Percentiles rank a stretch among this genome's conserved stretches.
These are phyloP conservation scores for Yamadazyma oceani DNA, from an alignment of 1,139 yeast genomes.

Conservation along the genomic window DNA sequence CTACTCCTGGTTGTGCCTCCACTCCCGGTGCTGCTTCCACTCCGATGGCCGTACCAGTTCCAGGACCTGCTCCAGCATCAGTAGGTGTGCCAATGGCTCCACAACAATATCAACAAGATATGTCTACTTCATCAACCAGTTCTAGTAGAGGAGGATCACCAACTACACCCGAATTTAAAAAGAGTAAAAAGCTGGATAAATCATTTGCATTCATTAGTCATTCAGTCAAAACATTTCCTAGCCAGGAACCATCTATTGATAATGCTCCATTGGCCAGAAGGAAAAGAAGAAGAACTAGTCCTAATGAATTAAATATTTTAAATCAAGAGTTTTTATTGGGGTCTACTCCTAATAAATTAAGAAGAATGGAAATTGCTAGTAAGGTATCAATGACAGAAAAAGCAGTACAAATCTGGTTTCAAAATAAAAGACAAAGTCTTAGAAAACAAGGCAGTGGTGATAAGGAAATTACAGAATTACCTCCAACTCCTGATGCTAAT, in stretches of 20 bases:
- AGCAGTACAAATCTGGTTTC: slow-evolving; percentile 98
- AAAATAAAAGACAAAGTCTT: slow-evolving; percentile 84
- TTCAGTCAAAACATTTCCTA: slow-evolving; percentile 82
- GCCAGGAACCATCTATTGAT: slow-evolving; percentile 82
- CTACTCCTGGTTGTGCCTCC: slow-evolving; percentile 4
- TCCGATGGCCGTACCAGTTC: no score
- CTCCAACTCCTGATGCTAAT: slow-evolving; percentile 36
- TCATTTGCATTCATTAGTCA: slow-evolving; percentile 89
- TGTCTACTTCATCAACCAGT: slow-evolving; percentile 10
- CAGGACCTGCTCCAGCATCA: slow-evolving; percentile 2
- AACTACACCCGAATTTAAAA: slow-evolving; percentile 12
- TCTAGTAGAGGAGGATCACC: slow-evolving; percentile 4
- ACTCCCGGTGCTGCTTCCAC: slow-evolving; percentile 1
- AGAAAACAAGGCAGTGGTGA: slow-evolving; percentile 51
- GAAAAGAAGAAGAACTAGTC: slow-evolving; percentile 92
- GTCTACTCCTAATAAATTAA: slow-evolving; percentile 75
- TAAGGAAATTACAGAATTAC: slow-evolving; percentile 46
- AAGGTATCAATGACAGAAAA: slow-evolving; percentile 91
- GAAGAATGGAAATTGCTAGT: slow-evolving; percentile 73
- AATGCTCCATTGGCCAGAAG: slow-evolving; percentile 89
- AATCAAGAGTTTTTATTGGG: slow-evolving; percentile 77
- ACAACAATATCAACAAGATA: slow-evolving; percentile 1
- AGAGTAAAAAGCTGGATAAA: slow-evolving; percentile 23
- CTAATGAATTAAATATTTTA: slow-evolving; percentile 75
- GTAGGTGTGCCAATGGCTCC: not conserved